Evolutionary conservation across 2,329 filamentous ascomycete genomes (phyloP), one percentile per base, ranked within the genome.

Genomic region (Anisogramma anomala): DNA sequence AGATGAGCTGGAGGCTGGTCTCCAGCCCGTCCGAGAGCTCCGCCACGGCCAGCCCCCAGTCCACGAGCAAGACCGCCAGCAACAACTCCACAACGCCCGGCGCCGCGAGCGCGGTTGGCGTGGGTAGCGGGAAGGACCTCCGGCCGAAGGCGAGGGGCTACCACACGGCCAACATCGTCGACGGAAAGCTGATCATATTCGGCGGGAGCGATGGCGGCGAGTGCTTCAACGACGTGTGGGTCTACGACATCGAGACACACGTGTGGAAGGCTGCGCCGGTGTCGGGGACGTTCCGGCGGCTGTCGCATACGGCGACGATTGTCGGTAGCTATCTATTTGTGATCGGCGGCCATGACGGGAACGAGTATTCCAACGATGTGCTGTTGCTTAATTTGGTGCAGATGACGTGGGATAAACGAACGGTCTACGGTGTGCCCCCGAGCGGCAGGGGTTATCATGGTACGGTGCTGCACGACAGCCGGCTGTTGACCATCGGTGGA

Each of bases 141-240:
- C 67, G 67, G 34, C 79, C 79, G 15, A 79, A 77, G 54, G 74
- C 79, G 15, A 65, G 79, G 36, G 79, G 79, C 38, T 83, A 83
- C 55, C 79, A 83, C 57, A 82, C 79, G 4, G 78, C 79, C 48
- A 83, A 82, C 55, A 82, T 83, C 71, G 77, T 82, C 32, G 78
- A 77, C 48, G 72, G 71, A 58, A 83, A 83, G 61, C 71, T 83
- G 47, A 82, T 83, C 56, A 77, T 83, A 51, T 82, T 74, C 55
- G 79, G 79, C 28, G 79, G 79, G 25, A 80, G 75, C 3, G 79
- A 83, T 55, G 79, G 79, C 49, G 76, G 75, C 38, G 77, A 82
- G 58, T 83, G 79, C 59, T 83, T 83, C 60, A 72, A 78, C 55
- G 79, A 83, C 53, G 78, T 83, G 30, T 83, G 79, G 79, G 72